Evolutionary conservation across 345 rosid species (phyloP).

Genomic region (Acer campestre): DNA sequence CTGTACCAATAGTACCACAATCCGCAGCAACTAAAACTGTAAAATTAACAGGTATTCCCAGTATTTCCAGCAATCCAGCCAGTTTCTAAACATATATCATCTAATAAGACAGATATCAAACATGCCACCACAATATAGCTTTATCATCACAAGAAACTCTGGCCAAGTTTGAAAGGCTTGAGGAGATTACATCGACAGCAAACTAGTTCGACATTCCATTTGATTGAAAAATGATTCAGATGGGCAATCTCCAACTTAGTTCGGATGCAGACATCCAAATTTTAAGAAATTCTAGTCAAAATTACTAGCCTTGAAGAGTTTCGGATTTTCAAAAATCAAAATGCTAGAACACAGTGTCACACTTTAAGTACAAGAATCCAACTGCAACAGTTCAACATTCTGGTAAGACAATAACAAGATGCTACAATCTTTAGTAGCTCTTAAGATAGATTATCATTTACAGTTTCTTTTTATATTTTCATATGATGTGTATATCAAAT

Average conservation of each 20-base stretch:
- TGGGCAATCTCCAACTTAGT: background rate
- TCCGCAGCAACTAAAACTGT: background rate
- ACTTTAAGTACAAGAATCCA: background rate
- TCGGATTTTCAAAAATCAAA: background rate
- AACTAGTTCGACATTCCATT: background rate
- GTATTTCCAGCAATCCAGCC: background rate
- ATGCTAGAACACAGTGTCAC: background rate
- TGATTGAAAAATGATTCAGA: background rate
- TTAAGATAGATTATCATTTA: background rate
- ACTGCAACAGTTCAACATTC: background rate
- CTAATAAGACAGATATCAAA: background rate
- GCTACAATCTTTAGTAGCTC: background rate
- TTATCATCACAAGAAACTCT: background rate
- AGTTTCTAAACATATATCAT: background rate
- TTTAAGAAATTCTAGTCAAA: background rate
- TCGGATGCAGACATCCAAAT: background rate
- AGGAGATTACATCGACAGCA: background rate
- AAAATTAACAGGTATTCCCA: background rate
- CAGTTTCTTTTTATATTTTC: background rate
- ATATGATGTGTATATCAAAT: background rate
- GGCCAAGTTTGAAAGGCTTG: background rate
- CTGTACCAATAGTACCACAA: background rate
- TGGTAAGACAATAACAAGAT: background rate
- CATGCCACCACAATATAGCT: background rate
- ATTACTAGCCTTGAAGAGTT: background rate